Base-by-base conservation (phyloP, 73 alveolate genomes). In the Paraurostyla sp. region DNA sequence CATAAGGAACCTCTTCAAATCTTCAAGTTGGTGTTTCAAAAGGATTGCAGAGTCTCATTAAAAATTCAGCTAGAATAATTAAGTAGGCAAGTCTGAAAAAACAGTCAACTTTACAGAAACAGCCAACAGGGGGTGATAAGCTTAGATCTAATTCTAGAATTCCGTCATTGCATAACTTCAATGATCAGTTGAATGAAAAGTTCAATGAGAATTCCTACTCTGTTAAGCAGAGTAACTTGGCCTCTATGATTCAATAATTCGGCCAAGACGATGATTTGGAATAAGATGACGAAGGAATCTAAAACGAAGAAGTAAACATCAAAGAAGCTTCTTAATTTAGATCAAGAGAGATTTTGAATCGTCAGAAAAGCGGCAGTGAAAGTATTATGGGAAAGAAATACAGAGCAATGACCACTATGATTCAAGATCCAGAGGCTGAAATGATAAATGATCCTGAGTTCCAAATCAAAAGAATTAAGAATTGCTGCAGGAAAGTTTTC, bases 241-340 rank as follows among this genome's bases (percentile, higher is more conserved):
- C 78, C 25, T 60, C 78, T 9, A 60, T 60, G 51, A 60, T 60
- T 9, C 23, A 60, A 33, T 25, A 60, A 23, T 60, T 29, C 32
- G 78, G 78, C 9, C 50, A 60, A 20, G 78, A 60, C 32, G 45
- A 11, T 6, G 78, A 60, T 60, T 33, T 6, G 23, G 13, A 29
- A 25, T 50, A 45, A 16, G 78, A 60, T 60, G 78, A 29, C 50
- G 78, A 60, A 3, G 78, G 32, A 11, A 60, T 60, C 32, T 60
- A 29, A 60, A 50, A 60, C 9, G 78, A 60, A 60, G 78, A 60
- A 60, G 78, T 29, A 29, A 60, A 60, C 23, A 60, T 60, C 45
- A 60, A 60, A 60, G 78, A 60, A 50, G 78, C 78, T 9, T 60
- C 78, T 7, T 33, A 60, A 60, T 60, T 60, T 29, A 60, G 78